A percentile compares a stretch with the other conserved stretches of the same genome.
These are phyloP conservation scores for Kalanchoe fedtschenkoi DNA, from an alignment of 164 flowering plant genomes.

Conservation along the genomic window DNA sequence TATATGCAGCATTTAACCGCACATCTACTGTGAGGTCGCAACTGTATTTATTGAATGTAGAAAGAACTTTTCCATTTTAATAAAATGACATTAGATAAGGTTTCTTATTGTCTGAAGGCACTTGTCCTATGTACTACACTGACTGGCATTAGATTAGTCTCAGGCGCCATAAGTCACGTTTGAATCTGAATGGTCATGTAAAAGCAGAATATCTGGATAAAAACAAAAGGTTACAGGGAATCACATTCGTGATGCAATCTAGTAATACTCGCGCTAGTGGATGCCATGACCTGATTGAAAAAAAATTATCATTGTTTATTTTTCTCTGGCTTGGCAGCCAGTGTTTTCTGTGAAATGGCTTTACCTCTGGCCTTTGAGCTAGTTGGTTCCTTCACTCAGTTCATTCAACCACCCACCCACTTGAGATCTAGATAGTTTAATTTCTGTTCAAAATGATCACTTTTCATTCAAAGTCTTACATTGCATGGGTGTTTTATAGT, in stretches of 20 bases:
- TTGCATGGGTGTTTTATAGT: constrained; percentile 17
- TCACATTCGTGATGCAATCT: constrained; percentile 1
- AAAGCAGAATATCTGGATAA: constrained; percentile 3
- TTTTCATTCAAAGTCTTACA: constrained; percentile 2
- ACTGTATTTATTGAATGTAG: neutral
- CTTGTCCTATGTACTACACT: neutral
- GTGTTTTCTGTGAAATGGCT: neutral
- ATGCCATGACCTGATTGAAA: constrained; percentile 3
- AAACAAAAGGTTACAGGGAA: constrained; percentile 1
- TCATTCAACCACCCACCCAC: constrained; percentile 1
- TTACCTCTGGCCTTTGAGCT: neutral
- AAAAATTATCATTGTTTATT: neutral
- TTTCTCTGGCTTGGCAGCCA: neutral
- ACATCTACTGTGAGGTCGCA: neutral
- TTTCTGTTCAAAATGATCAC: neutral
- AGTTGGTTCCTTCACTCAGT: neutral
- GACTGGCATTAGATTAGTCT: constrained; percentile 2
- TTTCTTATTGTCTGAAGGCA: neutral
- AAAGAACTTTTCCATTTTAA: neutral
- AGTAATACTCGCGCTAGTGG: constrained; percentile 2
- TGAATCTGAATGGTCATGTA: neutral
- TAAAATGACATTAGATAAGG: no score
- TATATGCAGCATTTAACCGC: neutral
- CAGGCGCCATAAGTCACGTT: neutral
- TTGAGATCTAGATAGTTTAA: neutral